A percentile compares a stretch with the other conserved stretches of the same genome.
These are phyloP conservation scores for Fusarium coffeatum DNA, from an alignment of 2,329 filamentous ascomycete species.

Conservation along the genomic window DNA sequence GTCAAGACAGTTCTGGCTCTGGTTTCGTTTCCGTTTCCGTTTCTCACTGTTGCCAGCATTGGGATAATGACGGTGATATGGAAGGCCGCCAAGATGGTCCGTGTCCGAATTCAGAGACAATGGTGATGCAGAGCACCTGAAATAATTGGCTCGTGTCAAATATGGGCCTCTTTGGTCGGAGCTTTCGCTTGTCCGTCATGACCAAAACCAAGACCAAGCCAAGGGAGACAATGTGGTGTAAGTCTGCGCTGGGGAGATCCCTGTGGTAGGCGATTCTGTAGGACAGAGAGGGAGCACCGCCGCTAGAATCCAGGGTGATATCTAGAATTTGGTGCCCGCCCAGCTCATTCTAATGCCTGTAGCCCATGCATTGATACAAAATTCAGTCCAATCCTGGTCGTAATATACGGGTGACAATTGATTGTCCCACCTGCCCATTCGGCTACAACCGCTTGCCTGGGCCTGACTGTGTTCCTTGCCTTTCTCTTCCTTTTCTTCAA, in stretches of 20 bases:
- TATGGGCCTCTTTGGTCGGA: slow-evolving; percentile 28
- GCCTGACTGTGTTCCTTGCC: background rate
- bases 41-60: slow-evolving; percentile 10
- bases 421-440: slow-evolving; percentile 22
- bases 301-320: slow-evolving; percentile 30
- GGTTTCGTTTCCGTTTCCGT: slow-evolving; percentile 1
- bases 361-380: slow-evolving; percentile 10
- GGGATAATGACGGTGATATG: slow-evolving; percentile 29
- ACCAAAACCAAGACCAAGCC: background rate
- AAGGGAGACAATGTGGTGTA: slow-evolving; percentile 9
- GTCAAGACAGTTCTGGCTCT: slow-evolving; percentile 1
- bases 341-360: slow-evolving; percentile 31
- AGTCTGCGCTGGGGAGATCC: slow-evolving; percentile 9
- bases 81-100: slow-evolving; percentile 33
- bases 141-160: slow-evolving; percentile 37
- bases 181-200: slow-evolving; percentile 26
- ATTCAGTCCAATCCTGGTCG: slow-evolving; percentile 13
- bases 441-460: slow-evolving; percentile 25
- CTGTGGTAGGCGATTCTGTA: slow-evolving; percentile 20
- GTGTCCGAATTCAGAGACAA: slow-evolving; percentile 39
- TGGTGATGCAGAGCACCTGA: slow-evolving; percentile 35
- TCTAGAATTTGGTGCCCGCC: slow-evolving; percentile 20
- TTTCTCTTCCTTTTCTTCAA: slow-evolving; percentile 1
- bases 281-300: slow-evolving; percentile 19
- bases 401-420: slow-evolving; percentile 13